phyloP scores from a whole-genome alignment of 2,329 filamentous ascomycete genomes.

The Verticillium tricorpus region DNA sequence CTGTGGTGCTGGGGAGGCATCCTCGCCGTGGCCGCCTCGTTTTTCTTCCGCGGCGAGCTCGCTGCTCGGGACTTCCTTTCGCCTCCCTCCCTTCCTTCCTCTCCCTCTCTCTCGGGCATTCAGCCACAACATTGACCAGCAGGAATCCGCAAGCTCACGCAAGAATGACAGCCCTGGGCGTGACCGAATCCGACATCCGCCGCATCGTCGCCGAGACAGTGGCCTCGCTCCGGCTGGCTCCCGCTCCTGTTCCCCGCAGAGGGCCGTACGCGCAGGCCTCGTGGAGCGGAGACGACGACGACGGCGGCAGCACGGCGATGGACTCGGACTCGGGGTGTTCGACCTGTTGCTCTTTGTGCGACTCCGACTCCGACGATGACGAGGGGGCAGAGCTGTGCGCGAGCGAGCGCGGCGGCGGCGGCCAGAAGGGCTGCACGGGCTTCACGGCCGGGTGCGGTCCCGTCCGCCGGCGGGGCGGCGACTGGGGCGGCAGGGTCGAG shows the following conservation, averaged over 20 bases:
- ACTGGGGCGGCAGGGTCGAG: constrained; percentile 8
- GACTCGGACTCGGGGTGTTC: neutral
- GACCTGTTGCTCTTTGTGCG: neutral
- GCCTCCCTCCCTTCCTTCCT: too few relatives aligned
- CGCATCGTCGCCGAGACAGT: neutral
- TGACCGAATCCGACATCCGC: neutral
- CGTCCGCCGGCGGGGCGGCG: neutral
- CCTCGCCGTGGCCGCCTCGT: too few relatives aligned
- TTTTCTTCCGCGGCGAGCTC: too few relatives aligned
- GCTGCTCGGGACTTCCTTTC: too few relatives aligned
- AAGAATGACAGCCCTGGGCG: neutral
- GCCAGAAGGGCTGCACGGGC: neutral
- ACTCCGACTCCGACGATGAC: constrained; percentile 2
- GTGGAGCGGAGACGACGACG: neutral
- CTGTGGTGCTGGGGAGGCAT: neutral
- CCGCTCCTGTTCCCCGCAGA: neutral
- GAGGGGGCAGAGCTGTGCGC: neutral
- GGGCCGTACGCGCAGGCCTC: neutral
- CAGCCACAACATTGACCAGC: too few relatives aligned
- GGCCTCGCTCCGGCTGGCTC: neutral
- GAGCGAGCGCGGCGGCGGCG: neutral
- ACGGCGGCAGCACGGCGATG: neutral
- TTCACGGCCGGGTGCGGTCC: neutral
- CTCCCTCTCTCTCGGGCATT: too few relatives aligned
- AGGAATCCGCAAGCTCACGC: too few relatives aligned